Evolutionary conservation across 2,329 filamentous ascomycete species (phyloP).

Genomic region (Alternaria infectoria): DNA sequence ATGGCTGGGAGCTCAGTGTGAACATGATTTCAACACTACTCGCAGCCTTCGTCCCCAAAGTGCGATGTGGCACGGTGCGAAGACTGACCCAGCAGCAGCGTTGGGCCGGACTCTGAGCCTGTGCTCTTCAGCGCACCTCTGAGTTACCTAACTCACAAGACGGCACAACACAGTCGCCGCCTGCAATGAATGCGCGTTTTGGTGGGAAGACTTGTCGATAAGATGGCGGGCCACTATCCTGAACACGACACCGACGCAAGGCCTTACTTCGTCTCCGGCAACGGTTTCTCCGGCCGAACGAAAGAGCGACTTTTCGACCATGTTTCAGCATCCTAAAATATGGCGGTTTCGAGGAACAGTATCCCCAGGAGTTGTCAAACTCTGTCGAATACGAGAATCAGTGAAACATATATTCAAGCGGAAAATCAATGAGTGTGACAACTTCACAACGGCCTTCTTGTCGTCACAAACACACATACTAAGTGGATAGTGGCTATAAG

Average conservation of each 20-base stretch:
- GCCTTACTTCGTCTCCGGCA: neutral
- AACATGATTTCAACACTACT: neutral
- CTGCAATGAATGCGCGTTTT: neutral
- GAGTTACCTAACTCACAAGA: neutral
- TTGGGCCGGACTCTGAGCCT: neutral
- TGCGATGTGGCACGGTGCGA: neutral
- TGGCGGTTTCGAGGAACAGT: neutral
- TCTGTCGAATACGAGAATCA: neutral
- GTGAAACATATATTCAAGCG: rapidly evolving
- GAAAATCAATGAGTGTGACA: neutral
- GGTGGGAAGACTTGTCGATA: neutral
- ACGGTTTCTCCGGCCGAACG: neutral
- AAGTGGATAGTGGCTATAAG: neutral
- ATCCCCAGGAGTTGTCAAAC: neutral
- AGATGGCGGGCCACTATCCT: neutral
- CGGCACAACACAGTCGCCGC: neutral
- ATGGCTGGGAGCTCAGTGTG: neutral
- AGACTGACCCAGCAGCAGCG: neutral
- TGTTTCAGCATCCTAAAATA: neutral
- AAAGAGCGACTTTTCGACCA: neutral
- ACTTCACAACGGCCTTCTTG: neutral
- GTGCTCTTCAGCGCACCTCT: neutral
- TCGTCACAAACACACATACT: neutral
- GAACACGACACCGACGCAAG: neutral
- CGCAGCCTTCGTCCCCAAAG: neutral